phyloP scores from a whole-genome alignment of 2,329 filamentous ascomycete genomes.

The Dactylellina drechsleri region DNA sequence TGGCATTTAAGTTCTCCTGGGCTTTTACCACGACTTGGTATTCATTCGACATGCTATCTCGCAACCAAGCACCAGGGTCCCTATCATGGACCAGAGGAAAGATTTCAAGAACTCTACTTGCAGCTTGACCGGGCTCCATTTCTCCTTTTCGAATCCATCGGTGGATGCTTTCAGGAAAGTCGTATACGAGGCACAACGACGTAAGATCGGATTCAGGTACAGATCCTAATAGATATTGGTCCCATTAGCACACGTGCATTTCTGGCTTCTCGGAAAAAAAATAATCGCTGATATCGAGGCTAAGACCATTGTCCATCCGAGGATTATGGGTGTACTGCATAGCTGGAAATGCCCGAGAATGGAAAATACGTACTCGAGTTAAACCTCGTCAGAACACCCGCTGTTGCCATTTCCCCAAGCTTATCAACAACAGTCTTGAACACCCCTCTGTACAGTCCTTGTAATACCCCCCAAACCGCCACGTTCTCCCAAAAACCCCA shows the following conservation, averaged over 20 bases:
- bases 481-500: slow-evolving; percentile 11
- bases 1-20: too few species aligned
- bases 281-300: not conserved
- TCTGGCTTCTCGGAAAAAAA: not conserved
- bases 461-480: not conserved
- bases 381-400: not conserved
- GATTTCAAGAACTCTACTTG: not conserved
- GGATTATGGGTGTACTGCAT: too few species aligned
- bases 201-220: slow-evolving; percentile 6
- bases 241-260: too few species aligned
- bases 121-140: not conserved
- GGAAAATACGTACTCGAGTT: not conserved
- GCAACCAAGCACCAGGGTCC: not conserved
- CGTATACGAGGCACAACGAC: not conserved
- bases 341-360: not conserved
- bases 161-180: not conserved
- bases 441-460: not conserved
- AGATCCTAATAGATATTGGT: not conserved
- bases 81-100: not conserved
- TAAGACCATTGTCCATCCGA: too few species aligned
- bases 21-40: not conserved
- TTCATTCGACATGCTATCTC: not conserved
- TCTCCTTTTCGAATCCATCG: not conserved
- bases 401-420: not conserved
- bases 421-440: not conserved